phyloP scores from a whole-genome alignment of 179 eudicot genomes.

The Spinacia oleracea region DNA sequence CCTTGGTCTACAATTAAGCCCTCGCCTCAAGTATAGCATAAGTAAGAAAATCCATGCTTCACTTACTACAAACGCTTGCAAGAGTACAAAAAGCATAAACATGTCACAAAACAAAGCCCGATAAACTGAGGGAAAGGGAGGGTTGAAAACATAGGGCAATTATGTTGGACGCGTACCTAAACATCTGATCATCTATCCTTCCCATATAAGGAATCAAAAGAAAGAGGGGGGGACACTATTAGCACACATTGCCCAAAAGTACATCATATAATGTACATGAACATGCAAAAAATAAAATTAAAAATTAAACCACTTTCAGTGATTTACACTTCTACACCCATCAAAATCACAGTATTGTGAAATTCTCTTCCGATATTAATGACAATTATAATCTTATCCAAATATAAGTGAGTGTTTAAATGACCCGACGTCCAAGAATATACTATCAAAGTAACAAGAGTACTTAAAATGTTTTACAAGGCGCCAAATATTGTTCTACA shows the following conservation, averaged over 20 bases:
- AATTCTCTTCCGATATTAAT: neutral
- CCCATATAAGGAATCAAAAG: neutral
- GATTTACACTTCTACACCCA: neutral
- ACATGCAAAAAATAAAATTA: neutral
- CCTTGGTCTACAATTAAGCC: too few species aligned
- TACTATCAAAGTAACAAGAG: neutral
- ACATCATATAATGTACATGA: neutral
- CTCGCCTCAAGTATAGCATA: too few species aligned
- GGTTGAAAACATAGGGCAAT: neutral
- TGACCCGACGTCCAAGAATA: too few species aligned
- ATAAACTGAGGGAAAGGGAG: neutral
- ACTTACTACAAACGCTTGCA: too few species aligned
- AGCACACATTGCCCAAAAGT: neutral
- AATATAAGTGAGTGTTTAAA: neutral
- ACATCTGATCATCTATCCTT: too few species aligned
- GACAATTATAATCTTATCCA: neutral
- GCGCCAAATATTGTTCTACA: neutral
- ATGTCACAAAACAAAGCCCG: neutral
- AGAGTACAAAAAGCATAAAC: neutral
- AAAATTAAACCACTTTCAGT: too few species aligned
- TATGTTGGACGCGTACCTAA: neutral
- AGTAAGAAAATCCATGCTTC: too few species aligned
- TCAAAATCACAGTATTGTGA: neutral
- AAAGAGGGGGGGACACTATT: neutral
- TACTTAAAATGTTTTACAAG: neutral